Evolutionary conservation across 495 filamentous ascomycete species (phyloP), one percentile per base, ranked within the genome.

Genomic region (Penicillium parvum): DNA sequence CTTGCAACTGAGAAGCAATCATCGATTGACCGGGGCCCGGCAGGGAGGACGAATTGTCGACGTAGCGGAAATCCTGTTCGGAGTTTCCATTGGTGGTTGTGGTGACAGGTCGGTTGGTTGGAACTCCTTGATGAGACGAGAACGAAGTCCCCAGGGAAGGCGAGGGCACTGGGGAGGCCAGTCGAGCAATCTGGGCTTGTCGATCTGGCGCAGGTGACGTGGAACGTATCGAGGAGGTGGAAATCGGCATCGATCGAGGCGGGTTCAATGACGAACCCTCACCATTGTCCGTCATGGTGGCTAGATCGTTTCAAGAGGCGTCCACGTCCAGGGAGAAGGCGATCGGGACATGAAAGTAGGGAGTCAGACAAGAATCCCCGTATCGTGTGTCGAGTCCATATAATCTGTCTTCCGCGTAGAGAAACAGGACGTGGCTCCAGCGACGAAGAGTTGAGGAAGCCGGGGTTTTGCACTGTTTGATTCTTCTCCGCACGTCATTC

Each of bases 21-120:
- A 85, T 85, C 20, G 85, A 89, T 16, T 85, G 73, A 2, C 86
- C 85, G 3, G 85, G 85, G 4, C 85, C 85, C 0, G 72, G 69
- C 9, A 75, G 49, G 8, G 75, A 78, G 12, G 71, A 62, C 14
- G 52, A 51, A 33, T 70, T 55, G 25, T 65, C 57, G 18, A 69
- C 55, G 36, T 52, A 57, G 15, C 58, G 49, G 40, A 71, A 64
- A 33, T 71, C 58, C 14, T 65, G 57, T 15, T 60, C 52, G 41
- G 45, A 46, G 26, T 43, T 47, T n/a, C n/a, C n/a, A 21, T 38
- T 46, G 12, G 32, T 38, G 37, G 45, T 43, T 20, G 43, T 50
- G 27, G 42, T 53, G 18, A 61, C 34, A 27, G 57, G 54, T 32
- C 54, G 50, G 21, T 45, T 34, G 53, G 37, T n/a, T 48, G 72